Conservation (phyloP, 2,329 filamentous ascomycete genomes). For the Aspergillus neoniger region DNA sequence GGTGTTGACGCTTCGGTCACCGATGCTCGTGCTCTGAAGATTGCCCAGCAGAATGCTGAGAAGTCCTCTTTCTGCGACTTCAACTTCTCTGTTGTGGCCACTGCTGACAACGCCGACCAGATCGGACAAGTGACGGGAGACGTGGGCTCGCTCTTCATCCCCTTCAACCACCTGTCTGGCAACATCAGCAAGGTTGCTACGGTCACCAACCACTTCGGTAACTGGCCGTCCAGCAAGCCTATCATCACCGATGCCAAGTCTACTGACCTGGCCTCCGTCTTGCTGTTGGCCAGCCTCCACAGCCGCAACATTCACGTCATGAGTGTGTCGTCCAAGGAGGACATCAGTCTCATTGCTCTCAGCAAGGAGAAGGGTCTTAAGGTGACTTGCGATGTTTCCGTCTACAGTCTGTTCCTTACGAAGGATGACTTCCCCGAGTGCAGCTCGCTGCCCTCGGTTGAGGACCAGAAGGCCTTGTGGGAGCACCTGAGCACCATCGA, state of each 20-base stretch:
- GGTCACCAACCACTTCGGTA: conserved; percentile 75
- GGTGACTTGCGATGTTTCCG: conserved; percentile 79
- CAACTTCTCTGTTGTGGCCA: conserved; percentile 76
- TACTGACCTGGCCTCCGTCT: conserved; percentile 77
- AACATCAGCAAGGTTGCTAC: conserved; percentile 83
- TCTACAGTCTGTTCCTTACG: conserved; percentile 75
- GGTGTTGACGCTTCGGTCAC: conserved; percentile 72
- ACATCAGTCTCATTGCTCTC: conserved; percentile 73
- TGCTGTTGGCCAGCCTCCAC: conserved; percentile 76
- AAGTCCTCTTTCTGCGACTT: conserved; percentile 71
- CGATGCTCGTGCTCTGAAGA: conserved; percentile 69
- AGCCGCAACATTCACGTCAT: conserved; percentile 77
- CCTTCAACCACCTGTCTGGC: conserved; percentile 76
- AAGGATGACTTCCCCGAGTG: conserved; percentile 70
- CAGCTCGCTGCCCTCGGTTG: conserved; percentile 63
- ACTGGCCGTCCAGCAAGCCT: conserved; percentile 76
- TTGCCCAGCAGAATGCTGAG: conserved; percentile 71
- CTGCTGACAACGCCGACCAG: conserved; percentile 71
- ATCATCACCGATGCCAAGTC: conserved; percentile 80
- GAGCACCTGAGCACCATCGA: conserved; percentile 72
- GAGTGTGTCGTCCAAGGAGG: conserved; percentile 77
- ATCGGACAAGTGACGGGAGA: conserved; percentile 71
- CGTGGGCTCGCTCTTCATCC: conserved; percentile 78
- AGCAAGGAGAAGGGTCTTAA: conserved; percentile 80
- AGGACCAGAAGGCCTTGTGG: conserved; percentile 74